phyloP scores from a whole-genome alignment of 2,329 filamentous ascomycete species.

The Paramyrothecium sp. region DNA sequence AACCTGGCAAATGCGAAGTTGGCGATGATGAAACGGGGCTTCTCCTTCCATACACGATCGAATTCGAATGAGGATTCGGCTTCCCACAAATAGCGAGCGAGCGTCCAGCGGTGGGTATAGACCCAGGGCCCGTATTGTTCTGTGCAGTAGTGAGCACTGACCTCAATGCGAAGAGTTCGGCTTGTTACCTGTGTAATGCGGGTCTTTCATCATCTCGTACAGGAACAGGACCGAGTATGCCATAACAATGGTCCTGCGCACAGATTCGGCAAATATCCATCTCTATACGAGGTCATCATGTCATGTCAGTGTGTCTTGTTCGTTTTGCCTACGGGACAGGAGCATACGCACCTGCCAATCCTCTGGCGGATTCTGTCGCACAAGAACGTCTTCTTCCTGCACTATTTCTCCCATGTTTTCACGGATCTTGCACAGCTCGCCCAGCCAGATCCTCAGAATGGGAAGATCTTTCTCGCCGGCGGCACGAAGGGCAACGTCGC shows the following conservation, averaged over 20 bases:
- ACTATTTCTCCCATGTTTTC: background rate
- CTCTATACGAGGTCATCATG: slow-evolving; percentile 13
- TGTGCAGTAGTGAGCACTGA: background rate
- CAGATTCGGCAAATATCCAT: slow-evolving; percentile 32
- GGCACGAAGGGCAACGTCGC: slow-evolving; percentile 28
- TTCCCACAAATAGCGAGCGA: slow-evolving; percentile 27
- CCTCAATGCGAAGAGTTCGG: background rate
- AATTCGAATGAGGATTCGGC: slow-evolving; percentile 24
- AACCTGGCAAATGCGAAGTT: slow-evolving; percentile 25
- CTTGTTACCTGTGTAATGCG: background rate
- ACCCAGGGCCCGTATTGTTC: slow-evolving; percentile 8
- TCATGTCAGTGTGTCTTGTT: background rate
- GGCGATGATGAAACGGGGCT: slow-evolving; percentile 13
- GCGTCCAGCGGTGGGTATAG: slow-evolving; percentile 27
- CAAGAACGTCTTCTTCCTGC: background rate
- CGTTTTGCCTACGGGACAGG: background rate
- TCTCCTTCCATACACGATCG: slow-evolving; percentile 19
- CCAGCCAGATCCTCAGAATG: slow-evolving; percentile 20
- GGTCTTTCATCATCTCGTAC: slow-evolving; percentile 22
- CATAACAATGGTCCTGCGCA: slow-evolving; percentile 29
- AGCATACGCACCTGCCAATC: background rate
- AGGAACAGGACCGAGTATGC: slow-evolving; percentile 23
- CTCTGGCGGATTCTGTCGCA: background rate
- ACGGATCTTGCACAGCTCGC: slow-evolving; percentile 13
- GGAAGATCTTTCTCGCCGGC: slow-evolving; percentile 27